Evolutionary conservation across 2,329 filamentous ascomycete species (phyloP).

Genomic region (Pestalotiopsis sp.): DNA sequence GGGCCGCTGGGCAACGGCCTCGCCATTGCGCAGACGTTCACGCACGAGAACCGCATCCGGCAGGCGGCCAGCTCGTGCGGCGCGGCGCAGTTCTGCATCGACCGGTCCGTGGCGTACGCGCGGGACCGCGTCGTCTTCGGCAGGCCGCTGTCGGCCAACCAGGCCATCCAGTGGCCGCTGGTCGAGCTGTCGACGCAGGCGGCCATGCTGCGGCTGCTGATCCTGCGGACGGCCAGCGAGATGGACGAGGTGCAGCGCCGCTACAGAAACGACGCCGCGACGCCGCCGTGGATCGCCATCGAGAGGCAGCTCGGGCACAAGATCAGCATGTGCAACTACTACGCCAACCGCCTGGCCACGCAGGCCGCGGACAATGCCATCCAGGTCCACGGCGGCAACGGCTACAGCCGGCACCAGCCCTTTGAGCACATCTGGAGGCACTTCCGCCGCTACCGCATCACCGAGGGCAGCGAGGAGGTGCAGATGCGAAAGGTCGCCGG

Average conservation of each 20-base stretch:
- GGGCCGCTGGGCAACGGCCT: conserved; percentile 57
- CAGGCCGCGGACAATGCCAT: conserved; percentile 65
- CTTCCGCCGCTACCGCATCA: conserved; percentile 65
- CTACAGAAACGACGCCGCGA: conserved; percentile 24
- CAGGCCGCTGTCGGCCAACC: conserved; percentile 58
- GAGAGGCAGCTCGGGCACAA: conserved; percentile 63
- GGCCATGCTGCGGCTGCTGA: conserved; percentile 63
- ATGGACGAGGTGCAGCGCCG: conserved; percentile 57
- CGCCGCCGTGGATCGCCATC: conserved; percentile 51
- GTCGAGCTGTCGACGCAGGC: conserved; percentile 64
- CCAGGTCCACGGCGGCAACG: conserved; percentile 63
- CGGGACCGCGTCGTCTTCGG: conserved; percentile 57
- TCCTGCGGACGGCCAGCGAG: conserved; percentile 62
- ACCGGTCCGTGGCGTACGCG: conserved; percentile 59
- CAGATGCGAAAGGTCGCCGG: conserved; percentile 68
- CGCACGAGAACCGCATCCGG: conserved; percentile 68
- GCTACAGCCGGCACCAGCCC: conserved; percentile 60
- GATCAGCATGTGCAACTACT: conserved; percentile 69
- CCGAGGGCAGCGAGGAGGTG: conserved; percentile 67
- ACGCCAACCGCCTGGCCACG: conserved; percentile 62
- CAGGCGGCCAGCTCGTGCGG: conserved; percentile 64
- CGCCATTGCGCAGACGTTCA: conserved; percentile 65
- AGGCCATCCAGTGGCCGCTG: conserved; percentile 66
- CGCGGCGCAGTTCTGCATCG: conserved; percentile 62
- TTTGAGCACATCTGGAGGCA: conserved; percentile 70